Percentiles rank a stretch among this genome's conserved stretches.
phyloP scores from a whole-genome alignment of 2,329 filamentous ascomycete species.

The Diaporthe eres region DNA sequence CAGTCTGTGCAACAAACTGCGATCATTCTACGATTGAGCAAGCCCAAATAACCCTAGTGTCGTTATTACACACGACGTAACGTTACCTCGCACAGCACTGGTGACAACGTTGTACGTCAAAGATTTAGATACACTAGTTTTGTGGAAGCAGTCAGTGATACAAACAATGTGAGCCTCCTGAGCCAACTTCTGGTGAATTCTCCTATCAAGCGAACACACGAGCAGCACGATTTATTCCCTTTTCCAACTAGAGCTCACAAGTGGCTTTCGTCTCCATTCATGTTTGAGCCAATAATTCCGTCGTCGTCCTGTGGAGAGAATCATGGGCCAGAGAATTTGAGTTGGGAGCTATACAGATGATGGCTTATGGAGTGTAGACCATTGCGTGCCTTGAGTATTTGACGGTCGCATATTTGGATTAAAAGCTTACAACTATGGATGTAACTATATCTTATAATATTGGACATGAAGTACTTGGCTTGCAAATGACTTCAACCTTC shows the following conservation, averaged over 20 bases:
- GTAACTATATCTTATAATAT: too few species aligned
- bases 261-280: too few species aligned
- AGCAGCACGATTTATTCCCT: not conserved
- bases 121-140: not conserved
- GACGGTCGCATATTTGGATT: too few species aligned
- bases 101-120: not conserved
- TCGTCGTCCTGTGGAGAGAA: not conserved
- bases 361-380: too few species aligned
- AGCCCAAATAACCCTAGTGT: not conserved
- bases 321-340: too few species aligned
- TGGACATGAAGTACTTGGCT: too few species aligned
- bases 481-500: too few species aligned
- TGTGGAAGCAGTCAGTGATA: not conserved
- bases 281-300: not conserved
- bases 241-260: too few species aligned
- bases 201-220: not conserved
- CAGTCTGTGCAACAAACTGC: not conserved
- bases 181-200: not conserved
- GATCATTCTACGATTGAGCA: too few species aligned
- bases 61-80: not conserved
- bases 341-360: too few species aligned
- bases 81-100: not conserved
- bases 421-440: too few species aligned
- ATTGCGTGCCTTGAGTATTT: too few species aligned
- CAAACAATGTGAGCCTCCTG: conserved; percentile 53